Percentiles rank a stretch among this genome's conserved stretches.
Evolutionary conservation across 2,329 filamentous ascomycete species (phyloP).

Genomic region (Domatiomyces catenatus): DNA sequence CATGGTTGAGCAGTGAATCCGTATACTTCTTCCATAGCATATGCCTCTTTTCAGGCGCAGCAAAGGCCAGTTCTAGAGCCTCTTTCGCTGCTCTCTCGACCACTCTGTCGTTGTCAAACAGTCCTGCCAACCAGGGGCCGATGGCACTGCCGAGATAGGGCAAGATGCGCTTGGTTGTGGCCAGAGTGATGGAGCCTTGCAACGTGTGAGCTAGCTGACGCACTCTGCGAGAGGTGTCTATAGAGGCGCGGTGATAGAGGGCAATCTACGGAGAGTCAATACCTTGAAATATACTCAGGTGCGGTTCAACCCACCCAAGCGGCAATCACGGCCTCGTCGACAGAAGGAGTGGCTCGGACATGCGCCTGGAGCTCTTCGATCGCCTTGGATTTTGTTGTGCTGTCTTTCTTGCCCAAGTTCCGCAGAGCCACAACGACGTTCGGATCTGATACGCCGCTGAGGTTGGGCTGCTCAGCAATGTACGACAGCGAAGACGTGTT

Average conservation of each 20-base stretch:
- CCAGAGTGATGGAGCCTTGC: conserved; percentile 46
- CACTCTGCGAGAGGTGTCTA: conserved; percentile 75
- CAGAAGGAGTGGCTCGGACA: conserved; percentile 28
- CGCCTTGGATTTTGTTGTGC: conserved; percentile 77
- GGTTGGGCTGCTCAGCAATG: conserved; percentile 68
- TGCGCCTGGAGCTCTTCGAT: conserved; percentile 66
- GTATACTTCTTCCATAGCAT: conserved; percentile 74
- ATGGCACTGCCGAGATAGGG: conserved; percentile 62
- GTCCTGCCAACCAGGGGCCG: conserved; percentile 79
- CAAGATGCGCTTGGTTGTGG: conserved; percentile 65
- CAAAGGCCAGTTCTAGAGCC: conserved; percentile 60
- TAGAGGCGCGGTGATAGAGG: conserved; percentile 75
- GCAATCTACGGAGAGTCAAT: conserved; percentile 43
- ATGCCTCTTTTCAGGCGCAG: conserved; percentile 60
- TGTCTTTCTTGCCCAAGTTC: conserved; percentile 82
- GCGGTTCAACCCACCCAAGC: conserved; percentile 56
- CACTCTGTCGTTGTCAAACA: conserved; percentile 68
- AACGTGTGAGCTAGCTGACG: conserved; percentile 70
- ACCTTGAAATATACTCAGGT: neutral
- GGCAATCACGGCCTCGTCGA: conserved; percentile 56
- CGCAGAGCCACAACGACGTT: conserved; percentile 83
- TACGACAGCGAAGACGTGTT: conserved; percentile 53
- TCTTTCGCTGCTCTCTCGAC: conserved; percentile 64
- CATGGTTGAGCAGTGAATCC: conserved; percentile 64
- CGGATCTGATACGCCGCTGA: conserved; percentile 60